Conservation (phyloP, 176 grass and related monocot species). For the Musa acuminata region DNA sequence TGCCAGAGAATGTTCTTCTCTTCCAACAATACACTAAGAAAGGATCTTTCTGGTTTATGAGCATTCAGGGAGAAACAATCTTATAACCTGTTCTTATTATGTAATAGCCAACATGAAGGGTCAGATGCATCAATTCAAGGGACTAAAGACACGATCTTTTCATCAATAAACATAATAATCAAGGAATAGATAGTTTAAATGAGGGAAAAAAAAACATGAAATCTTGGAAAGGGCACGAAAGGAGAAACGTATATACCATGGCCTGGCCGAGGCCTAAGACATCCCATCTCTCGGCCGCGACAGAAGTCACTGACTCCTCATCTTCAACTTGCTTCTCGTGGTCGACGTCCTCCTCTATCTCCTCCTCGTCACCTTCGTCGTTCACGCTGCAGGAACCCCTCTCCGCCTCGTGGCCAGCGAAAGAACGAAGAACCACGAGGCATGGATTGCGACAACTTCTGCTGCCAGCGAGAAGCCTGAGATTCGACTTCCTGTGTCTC, state of each 20-base stretch:
- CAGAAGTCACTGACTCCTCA: conserved; percentile 23
- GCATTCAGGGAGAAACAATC: background rate
- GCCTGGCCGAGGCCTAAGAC: conserved; percentile 86
- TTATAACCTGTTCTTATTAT: too few species aligned
- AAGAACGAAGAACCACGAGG: conserved; percentile 4
- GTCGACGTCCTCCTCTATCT: conserved; percentile 10
- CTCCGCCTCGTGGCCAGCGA: conserved; percentile 12
- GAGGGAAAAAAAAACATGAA: background rate
- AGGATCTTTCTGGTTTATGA: too few species aligned
- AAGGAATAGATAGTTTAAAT: background rate
- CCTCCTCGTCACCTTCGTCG: conserved; percentile 25
- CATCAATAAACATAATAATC: background rate
- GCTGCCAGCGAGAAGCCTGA: background rate
- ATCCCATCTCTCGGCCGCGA: conserved; percentile 61
- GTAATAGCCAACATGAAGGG: too few species aligned
- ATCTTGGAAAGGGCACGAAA: background rate
- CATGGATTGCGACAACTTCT: background rate
- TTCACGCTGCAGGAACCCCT: conserved; percentile 35
- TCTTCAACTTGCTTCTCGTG: conserved; percentile 17
- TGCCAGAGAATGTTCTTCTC: too few species aligned
- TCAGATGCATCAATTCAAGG: background rate
- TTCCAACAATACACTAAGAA: too few species aligned
- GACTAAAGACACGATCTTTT: background rate
- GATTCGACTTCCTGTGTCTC: conserved; percentile 10
- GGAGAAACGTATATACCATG: conserved; percentile 43